Conservation (phyloP, 768 basidiomycete species). For the Boletus rex-veris region DNA sequence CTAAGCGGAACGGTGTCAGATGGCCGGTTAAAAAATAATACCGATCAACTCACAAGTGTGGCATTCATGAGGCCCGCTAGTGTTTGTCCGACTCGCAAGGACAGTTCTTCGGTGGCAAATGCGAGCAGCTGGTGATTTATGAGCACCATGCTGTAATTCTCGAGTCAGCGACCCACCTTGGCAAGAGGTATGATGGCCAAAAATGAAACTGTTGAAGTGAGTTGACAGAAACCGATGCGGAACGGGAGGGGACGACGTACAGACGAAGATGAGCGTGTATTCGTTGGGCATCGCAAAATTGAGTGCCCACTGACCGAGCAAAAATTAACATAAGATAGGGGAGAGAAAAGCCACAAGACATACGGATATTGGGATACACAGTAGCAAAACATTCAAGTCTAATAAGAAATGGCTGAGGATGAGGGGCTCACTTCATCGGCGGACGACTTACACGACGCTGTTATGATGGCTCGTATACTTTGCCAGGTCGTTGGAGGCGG, state of each 20-base stretch:
- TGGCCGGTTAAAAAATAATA: background rate
- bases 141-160: background rate
- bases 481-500: conserved; percentile 41
- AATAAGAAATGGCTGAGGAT: background rate
- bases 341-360: conserved; percentile 17
- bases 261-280: conserved; percentile 68
- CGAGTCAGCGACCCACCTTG: conserved; percentile 42
- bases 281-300: conserved; percentile 52
- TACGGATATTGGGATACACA: conserved; percentile 70
- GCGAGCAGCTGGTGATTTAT: conserved; percentile 53
- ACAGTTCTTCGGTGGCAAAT: conserved; percentile 84
- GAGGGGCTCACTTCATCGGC: background rate
- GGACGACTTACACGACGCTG: conserved; percentile 52
- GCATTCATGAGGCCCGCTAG: conserved; percentile 83
- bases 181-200: conserved; percentile 83
- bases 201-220: conserved; percentile 56
- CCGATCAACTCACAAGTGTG: conserved; percentile 53
- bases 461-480: conserved; percentile 52
- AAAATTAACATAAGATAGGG: background rate
- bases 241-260: conserved; percentile 41
- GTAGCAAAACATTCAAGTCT: conserved; percentile 71
- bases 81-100: conserved; percentile 78
- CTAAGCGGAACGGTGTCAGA: conserved; percentile 9
- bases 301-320: conserved; percentile 58
- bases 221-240: background rate